Percentiles rank a stretch among this genome's conserved stretches.
Conservation (phyloP, 176 grass and related monocot species). For the Oryza meyeriana region DNA sequence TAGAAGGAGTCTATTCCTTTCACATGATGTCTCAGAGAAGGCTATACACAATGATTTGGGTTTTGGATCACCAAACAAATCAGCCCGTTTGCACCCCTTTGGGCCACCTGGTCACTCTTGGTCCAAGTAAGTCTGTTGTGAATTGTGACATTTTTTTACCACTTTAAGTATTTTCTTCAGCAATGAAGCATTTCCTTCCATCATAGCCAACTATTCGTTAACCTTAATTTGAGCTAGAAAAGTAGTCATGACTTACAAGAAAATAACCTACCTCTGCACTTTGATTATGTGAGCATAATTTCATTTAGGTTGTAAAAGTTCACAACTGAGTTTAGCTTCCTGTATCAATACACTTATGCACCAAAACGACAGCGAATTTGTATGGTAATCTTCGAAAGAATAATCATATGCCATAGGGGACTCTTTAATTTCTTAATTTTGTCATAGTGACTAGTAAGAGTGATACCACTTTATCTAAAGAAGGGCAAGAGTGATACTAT, state of each 20-base stretch:
- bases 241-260: neutral
- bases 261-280: neutral
- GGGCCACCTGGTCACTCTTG: constrained; percentile 52
- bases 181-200: constrained; percentile 14
- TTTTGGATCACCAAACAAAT: constrained; percentile 48
- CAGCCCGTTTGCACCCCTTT: constrained; percentile 37
- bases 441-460: neutral
- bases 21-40: constrained; percentile 55
- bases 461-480: too few species aligned
- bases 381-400: neutral
- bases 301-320: neutral
- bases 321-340: neutral
- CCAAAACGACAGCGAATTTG: neutral
- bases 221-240: too few species aligned
- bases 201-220: neutral
- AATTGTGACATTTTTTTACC: neutral
- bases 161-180: neutral
- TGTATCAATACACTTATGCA: constrained; percentile 20
- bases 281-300: neutral
- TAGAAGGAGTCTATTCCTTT: constrained; percentile 61
- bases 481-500: too few species aligned
- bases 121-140: constrained; percentile 69
- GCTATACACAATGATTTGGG: constrained; percentile 30
- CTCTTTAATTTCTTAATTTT: neutral
- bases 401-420: neutral